phyloP scores from a whole-genome alignment of 139 green algal species.

The Picochlorum sp. region DNA sequence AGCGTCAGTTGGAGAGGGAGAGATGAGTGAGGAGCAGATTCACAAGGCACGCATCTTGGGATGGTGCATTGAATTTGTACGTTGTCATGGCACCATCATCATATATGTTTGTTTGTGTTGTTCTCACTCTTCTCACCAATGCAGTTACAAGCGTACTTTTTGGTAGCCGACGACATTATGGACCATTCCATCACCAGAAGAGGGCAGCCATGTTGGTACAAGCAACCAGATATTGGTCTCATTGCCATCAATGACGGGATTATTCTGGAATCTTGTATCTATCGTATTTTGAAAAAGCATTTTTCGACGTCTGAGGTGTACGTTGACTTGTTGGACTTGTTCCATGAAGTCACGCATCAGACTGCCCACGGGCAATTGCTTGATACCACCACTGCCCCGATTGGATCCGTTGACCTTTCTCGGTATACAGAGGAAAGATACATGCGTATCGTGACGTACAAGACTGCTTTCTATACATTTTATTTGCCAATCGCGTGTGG shows the following conservation, averaged over 20 bases:
- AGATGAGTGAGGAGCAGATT: conserved; percentile 49
- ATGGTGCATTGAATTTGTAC: conserved; percentile 97
- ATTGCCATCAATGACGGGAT: conserved; percentile 97
- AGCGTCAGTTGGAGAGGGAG: conserved; percentile 7
- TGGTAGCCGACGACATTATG: conserved; percentile 99
- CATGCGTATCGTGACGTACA: conserved; percentile 91
- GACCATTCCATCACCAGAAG: conserved; percentile 89
- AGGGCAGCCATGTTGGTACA: conserved; percentile 98
- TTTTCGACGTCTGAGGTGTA: conserved; percentile 53
- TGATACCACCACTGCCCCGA: conserved; percentile 90
- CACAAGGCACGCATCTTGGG: conserved; percentile 75
- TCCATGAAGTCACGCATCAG: conserved; percentile 93
- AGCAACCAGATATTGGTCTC: conserved; percentile 69
- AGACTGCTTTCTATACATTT: conserved; percentile 95
- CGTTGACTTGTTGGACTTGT: conserved; percentile 81
- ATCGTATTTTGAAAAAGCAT: conserved; percentile 77
- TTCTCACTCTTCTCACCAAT: conserved; percentile 41
- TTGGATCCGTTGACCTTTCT: conserved; percentile 54
- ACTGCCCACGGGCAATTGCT: conserved; percentile 92
- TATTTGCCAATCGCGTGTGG: conserved; percentile 89
- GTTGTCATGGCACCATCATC: neutral
- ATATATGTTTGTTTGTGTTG: conserved; percentile 16
- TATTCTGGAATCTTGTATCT: conserved; percentile 92
- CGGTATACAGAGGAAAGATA: conserved; percentile 91
- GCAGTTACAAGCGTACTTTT: conserved; percentile 86